Base-by-base conservation (phyloP, 1,139 yeast species). In the Pichia kudriavzevii region DNA sequence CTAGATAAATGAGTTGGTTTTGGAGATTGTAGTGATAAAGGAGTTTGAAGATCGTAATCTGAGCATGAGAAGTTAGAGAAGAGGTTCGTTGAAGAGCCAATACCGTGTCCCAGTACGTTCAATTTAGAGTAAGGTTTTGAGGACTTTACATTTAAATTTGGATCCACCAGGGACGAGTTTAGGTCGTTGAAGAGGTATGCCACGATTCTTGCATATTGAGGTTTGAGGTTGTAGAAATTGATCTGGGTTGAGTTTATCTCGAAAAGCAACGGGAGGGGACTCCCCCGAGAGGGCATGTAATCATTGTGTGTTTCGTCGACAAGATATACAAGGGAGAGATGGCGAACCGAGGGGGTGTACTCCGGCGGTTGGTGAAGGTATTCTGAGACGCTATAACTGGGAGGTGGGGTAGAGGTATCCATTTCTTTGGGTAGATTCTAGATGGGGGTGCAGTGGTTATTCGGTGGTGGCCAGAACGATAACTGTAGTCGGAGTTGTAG, bases 171-270 rank as follows among this genome's bases (percentile, higher is more conserved):
- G 6, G 41, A 41, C 4, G 54, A 44, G 12, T 39, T 27, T 15
- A 53, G 31, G 20, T 45, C 43, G 28, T 42, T 35, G 31, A 51
- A 52, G 16, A 45, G 43, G 30, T 44, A 40, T 2, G 42, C 33
- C 1, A 49, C 48, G 13, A 22, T 40, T 22, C 34, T 43, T 9
- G 32, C 33, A 23, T 42, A 43, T 13, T 31, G 28, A 3, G 34
- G 32, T 13, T 32, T 33, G 2, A 52, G 5, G 3, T 31, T 26
- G 24, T 52, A 50, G 11, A 55, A 26, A 34, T 50, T 51, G 17
- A 55, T 35, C 29, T 48, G 52, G 2, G 59, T 55, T 9, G 59
- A 54, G 35, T 56, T 53, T 17, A 56, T 43, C 32, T 53, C 58
- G 9, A 53, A 21, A 1, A 56, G 28, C 4, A 48, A 40, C 1